A percentile compares a stretch with the other conserved stretches of the same genome.
These are phyloP conservation scores for Bipolaris oryzae DNA, from an alignment of 2,329 filamentous ascomycete species.

Conservation along the genomic window DNA sequence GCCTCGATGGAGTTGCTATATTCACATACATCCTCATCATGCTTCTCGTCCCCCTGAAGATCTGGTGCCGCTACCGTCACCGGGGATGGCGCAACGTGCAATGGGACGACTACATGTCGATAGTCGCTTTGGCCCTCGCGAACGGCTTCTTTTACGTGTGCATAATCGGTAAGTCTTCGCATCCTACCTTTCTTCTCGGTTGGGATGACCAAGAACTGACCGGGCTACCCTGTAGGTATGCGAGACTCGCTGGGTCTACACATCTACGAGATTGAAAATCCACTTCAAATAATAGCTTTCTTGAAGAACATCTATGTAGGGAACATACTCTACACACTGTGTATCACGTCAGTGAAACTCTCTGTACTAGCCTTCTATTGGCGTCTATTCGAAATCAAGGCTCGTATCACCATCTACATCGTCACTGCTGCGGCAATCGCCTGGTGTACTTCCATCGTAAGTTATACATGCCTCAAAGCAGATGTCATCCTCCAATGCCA, in stretches of 20 bases:
- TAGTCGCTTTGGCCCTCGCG: constrained; percentile 22
- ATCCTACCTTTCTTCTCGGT: neutral
- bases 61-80: constrained; percentile 27
- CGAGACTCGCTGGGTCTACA: constrained; percentile 21
- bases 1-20: constrained; percentile 29
- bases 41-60: constrained; percentile 31
- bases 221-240: constrained; percentile 18
- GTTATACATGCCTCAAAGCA: neutral
- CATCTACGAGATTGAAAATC: constrained; percentile 13
- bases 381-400: constrained; percentile 30
- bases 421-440: constrained; percentile 19
- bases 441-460: constrained; percentile 30
- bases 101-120: constrained; percentile 27
- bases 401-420: constrained; percentile 15
- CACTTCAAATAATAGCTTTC: constrained; percentile 19
- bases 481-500: neutral
- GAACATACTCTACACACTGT: constrained; percentile 27
- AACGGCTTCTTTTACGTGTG: constrained; percentile 28
- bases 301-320: constrained; percentile 24
- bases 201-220: neutral
- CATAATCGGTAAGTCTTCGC: constrained; percentile 24
- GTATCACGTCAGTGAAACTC: constrained; percentile 30
- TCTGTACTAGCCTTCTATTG: constrained; percentile 35
- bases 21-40: constrained; percentile 31
- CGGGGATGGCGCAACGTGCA: constrained; percentile 31